These are phyloP conservation scores for Salix exigua DNA, from an alignment of 345 rosid species.

Conservation along the genomic window DNA sequence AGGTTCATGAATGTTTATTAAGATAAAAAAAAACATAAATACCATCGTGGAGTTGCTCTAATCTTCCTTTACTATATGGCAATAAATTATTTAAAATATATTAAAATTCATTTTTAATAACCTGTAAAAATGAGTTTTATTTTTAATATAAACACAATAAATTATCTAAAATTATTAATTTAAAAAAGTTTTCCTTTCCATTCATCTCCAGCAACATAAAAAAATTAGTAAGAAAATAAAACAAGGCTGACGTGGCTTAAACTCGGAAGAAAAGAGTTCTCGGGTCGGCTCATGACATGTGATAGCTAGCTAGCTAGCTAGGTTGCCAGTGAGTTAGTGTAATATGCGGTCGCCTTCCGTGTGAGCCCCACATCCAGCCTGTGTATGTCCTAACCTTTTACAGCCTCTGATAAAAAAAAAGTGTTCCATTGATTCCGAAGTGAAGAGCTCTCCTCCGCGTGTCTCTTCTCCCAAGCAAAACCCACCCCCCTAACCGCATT, in stretches of 20 bases:
- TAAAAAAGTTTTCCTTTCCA: not conserved
- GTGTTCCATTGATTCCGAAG: not conserved
- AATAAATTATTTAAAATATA: too few species aligned
- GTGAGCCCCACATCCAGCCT: conserved; percentile 55
- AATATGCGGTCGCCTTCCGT: not conserved
- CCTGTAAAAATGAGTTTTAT: too few species aligned
- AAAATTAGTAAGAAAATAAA: not conserved
- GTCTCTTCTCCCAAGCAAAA: conserved; percentile 5
- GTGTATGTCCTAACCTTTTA: conserved; percentile 15
- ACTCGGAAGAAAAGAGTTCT: too few species aligned
- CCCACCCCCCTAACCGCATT: not conserved
- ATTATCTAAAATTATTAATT: too few species aligned
- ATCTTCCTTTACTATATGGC: not conserved
- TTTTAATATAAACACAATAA: too few species aligned
- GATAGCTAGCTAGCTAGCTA: too few species aligned
- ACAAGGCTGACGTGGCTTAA: too few species aligned
- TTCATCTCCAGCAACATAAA: not conserved
- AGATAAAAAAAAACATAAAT: too few species aligned
- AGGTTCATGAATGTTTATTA: too few species aligned
- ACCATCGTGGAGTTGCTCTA: too few species aligned
- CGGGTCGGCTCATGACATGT: too few species aligned
- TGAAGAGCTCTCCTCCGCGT: not conserved
- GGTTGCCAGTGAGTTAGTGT: not conserved
- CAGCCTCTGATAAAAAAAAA: not conserved
- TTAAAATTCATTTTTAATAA: too few species aligned